Base-by-base conservation (phyloP, 148 eudicot genomes). In the Dianthus caryophyllus region DNA sequence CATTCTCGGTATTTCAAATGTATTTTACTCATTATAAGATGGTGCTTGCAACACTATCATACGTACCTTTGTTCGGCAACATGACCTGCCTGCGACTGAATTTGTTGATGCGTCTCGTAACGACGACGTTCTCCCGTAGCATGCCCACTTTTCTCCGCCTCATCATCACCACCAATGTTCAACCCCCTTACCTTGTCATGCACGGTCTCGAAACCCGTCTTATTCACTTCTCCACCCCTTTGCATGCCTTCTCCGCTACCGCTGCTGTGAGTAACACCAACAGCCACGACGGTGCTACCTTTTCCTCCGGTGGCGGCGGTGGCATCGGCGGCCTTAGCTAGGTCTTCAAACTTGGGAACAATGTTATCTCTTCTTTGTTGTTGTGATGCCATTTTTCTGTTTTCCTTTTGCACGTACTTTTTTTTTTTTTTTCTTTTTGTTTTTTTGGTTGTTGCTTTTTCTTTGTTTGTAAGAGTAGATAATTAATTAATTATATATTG, bases 281-380 rank as follows among this genome's bases (percentile, higher is more conserved):
- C 68, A 13, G 43, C 70, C 18, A 70, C 61, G 39, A 67, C 73
- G 24, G 73, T 71, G 51, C 68, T 41, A 2, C 59, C 65, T 59
- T 26, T 27, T 0, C 30, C 22, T 1, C 61, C 49, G 0, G 38
- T 27, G n/a, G 36, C 62, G 16, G 56, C 29, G 2, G 77, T 24
- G 6, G 60, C 52, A 0, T 67, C 77, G 0, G 68, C 13, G 38
- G 38, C 69, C 13, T 70, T 73, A 21, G 73, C 71, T 0, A 80
- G 74, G 46, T 72, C 78, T 48, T 80, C 84, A 67, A 74, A 80
- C 8, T 70, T 84, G 49, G 89, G 88, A 0, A 84, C 96, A 13
- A 66, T 60, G 41, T 77, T 74, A 15, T 92, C 87, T 70, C 86
- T 79, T 27, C 82, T 85, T 46, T 79, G 38, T 60, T 92, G 83